Percentiles rank a stretch among this genome's conserved stretches.
phyloP scores from a whole-genome alignment of 257 asterid genomes.

The Jasminum sambac region DNA sequence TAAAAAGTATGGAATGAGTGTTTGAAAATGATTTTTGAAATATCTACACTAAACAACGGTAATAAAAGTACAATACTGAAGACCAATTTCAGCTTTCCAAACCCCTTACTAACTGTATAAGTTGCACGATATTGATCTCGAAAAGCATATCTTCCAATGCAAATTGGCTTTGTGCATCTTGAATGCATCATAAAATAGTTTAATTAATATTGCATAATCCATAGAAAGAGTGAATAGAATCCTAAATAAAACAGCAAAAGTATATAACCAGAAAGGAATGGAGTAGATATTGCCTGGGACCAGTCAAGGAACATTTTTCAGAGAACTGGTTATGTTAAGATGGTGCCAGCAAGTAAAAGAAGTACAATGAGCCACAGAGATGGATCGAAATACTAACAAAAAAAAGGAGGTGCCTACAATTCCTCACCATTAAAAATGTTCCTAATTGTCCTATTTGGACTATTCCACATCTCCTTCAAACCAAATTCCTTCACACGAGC shows the following conservation, averaged over 20 bases:
- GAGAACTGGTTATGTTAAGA: conserved; percentile 91
- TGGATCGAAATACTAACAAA: background rate
- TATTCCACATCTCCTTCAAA: too few relatives aligned
- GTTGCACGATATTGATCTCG: conserved; percentile 99
- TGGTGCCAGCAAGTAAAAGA: conserved; percentile 62
- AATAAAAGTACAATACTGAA: conserved; percentile 58
- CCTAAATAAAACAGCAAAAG: background rate
- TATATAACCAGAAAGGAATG: background rate
- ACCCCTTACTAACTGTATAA: conserved; percentile 83
- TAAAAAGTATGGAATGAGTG: too few relatives aligned
- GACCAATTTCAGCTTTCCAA: conserved; percentile 92
- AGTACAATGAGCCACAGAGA: conserved; percentile 12
- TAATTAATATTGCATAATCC: conserved; percentile 14
- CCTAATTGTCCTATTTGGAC: too few relatives aligned
- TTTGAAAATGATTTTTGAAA: too few relatives aligned
- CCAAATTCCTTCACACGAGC: too few relatives aligned
- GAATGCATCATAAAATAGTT: conserved; percentile 24
- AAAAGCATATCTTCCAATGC: conserved; percentile 98
- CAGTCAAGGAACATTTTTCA: conserved; percentile 93
- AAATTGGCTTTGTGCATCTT: conserved; percentile 98
- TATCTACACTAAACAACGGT: too few relatives aligned
- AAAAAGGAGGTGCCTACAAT: background rate
- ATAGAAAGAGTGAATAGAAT: conserved; percentile 12
- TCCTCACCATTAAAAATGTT: conserved; percentile 87
- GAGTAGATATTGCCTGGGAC: conserved; percentile 60